Conservation (phyloP, 768 basidiomycete species). For the Suillus paluster region DNA sequence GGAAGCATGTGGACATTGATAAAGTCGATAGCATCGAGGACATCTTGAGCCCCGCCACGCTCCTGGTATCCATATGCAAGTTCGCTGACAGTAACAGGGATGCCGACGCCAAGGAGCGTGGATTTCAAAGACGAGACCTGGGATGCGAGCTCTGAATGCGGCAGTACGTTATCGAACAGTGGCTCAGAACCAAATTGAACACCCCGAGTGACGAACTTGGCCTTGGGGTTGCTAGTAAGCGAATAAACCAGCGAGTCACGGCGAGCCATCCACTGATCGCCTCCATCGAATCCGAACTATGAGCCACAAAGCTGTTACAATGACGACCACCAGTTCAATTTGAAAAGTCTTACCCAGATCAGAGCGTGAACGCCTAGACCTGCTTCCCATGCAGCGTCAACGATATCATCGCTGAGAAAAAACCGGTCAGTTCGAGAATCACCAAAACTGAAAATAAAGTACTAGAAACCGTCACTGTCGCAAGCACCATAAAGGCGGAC, state of each 20-base stretch:
- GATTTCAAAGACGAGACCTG: constrained; percentile 56
- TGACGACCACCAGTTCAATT: neutral
- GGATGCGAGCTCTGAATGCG: constrained; percentile 49
- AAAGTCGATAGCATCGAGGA: constrained; percentile 62
- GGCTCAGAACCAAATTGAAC: constrained; percentile 78
- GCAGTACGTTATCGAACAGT: constrained; percentile 60
- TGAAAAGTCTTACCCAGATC: constrained; percentile 60
- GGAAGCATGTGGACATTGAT: constrained; percentile 76
- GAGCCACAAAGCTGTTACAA: neutral
- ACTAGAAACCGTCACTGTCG: constrained; percentile 46
- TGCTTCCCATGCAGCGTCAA: constrained; percentile 70
- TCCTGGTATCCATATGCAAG: constrained; percentile 65
- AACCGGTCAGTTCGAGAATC: neutral
- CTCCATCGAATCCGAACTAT: constrained; percentile 45
- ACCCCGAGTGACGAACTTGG: constrained; percentile 65
- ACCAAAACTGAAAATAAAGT: neutral
- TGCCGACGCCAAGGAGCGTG: constrained; percentile 54
- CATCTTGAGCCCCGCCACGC: constrained; percentile 52
- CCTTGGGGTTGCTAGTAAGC: constrained; percentile 63
- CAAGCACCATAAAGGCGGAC: constrained; percentile 54
- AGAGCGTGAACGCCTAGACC: constrained; percentile 73
- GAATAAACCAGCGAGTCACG: constrained; percentile 54
- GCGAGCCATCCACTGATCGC: constrained; percentile 55
- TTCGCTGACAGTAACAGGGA: constrained; percentile 72
- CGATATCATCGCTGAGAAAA: constrained; percentile 55